Evolutionary conservation across 441 rosid species (phyloP), one percentile per base, ranked within the genome.

Genomic region (Kokia cookei): DNA sequence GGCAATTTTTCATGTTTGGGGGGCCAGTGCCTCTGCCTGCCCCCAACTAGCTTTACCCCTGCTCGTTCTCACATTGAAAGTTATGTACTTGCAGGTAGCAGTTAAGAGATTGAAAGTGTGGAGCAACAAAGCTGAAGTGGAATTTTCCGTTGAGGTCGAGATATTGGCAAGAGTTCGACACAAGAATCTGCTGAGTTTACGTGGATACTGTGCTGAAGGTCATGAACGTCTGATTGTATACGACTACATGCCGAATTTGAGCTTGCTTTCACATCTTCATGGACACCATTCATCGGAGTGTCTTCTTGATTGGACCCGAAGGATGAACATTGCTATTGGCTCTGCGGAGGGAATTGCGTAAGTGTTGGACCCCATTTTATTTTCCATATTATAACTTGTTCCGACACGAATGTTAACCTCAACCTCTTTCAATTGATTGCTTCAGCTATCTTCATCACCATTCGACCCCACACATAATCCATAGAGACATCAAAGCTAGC

Each of bases 161-260:
- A 86, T 92, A 71, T 88, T 96, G 71, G 98, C 95, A 0, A 87
- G 98, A 74, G 97, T 93, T 67, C 83, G 98, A 77, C 99, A 93
- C 81, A 89, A 89, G 86, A 96, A 91, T 79, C 80, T 96, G 64
- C 80, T 93, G 76, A 88, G 92, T 69, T 82, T 93, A 54, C 97
- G 97, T 77, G 99, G 99, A 10, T 96, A 93, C 80, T 93, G 98
- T 76, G 99, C 96, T 1, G 99, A 96, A 89, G 99, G 99, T 69
- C 95, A 92, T 82, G 99, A 93, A 69, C 97, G 97, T 42, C 84
- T 96, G 71, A 88, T 96, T 62, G 97, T 96, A 4, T 95, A 91
- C 63, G 98, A 95, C 48, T 95, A 90, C 80, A 89, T 95, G 98
- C 93, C 95, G 42, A 93, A 96, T 84, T 79, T 91, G 80, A 96